Percentiles rank a stretch among this genome's conserved stretches.
Evolutionary conservation across 1,284 basidiomycete species (phyloP).

Genomic region (Puccinia triticina): DNA sequence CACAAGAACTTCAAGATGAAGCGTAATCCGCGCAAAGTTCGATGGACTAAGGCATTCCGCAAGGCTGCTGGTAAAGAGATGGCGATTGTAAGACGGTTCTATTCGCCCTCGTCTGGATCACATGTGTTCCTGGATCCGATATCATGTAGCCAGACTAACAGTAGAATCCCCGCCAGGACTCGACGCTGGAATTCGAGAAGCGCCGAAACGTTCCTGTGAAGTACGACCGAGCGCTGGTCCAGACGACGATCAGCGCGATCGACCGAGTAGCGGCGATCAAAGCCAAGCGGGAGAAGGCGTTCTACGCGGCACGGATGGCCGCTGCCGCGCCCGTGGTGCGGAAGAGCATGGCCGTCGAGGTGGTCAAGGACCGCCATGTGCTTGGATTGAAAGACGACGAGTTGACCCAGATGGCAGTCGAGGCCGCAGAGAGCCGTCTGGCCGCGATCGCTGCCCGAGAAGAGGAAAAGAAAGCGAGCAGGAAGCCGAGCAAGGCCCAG

Average conservation of each 20-base stretch:
- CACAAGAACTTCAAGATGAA: slow-evolving; percentile 96
- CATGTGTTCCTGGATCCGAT: slow-evolving; percentile 13
- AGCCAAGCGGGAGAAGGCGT: slow-evolving; percentile 85
- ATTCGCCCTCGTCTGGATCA: too few relatives aligned
- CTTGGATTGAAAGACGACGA: slow-evolving; percentile 46
- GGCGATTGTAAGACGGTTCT: slow-evolving; percentile 82
- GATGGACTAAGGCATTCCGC: slow-evolving; percentile 99
- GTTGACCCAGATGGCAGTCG: slow-evolving; percentile 47
- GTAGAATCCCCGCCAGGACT: slow-evolving; percentile 69
- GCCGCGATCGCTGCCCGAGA: slow-evolving; percentile 25
- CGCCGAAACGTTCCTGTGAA: slow-evolving; percentile 95
- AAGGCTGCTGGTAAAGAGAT: slow-evolving; percentile 93
- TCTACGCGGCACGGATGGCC: slow-evolving; percentile 65
- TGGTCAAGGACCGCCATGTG: slow-evolving; percentile 46
- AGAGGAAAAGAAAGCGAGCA: slow-evolving; percentile 29
- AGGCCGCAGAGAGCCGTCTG: slow-evolving; percentile 40
- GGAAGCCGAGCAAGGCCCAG: not conserved
- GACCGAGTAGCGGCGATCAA: slow-evolving; percentile 93
- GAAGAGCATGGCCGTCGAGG: slow-evolving; percentile 47
- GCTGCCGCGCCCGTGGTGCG: slow-evolving; percentile 45
- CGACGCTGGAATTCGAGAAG: slow-evolving; percentile 99
- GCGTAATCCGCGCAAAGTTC: slow-evolving; percentile 96
- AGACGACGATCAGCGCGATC: slow-evolving; percentile 94
- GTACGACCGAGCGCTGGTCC: slow-evolving; percentile 91
- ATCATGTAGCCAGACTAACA: not conserved